Conservation (phyloP, 345 rosid species). For the Bretschneidera sinensis region DNA sequence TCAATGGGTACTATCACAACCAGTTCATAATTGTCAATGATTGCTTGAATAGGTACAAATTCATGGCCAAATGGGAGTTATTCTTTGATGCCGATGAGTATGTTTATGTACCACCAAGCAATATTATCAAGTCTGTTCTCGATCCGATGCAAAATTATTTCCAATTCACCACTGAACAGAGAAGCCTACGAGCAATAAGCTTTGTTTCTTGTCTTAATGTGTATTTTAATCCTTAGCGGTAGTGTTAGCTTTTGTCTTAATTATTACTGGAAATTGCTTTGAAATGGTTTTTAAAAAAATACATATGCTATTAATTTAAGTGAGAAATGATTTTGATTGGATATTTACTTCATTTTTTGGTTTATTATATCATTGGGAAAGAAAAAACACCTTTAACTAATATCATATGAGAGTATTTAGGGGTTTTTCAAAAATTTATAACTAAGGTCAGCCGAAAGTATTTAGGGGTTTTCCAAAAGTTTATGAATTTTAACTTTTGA, state of each 20-base stretch:
- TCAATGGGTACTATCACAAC: conserved; percentile 91
- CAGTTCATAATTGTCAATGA: conserved; percentile 93
- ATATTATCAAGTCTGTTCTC: conserved; percentile 48
- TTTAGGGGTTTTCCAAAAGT: no score
- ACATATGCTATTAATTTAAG: no score
- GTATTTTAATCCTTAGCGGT: no score
- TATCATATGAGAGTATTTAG: no score
- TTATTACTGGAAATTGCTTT: not conserved
- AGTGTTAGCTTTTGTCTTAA: not conserved
- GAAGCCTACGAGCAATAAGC: conserved; percentile 72
- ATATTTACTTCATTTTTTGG: no score
- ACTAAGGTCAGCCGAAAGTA: no score
- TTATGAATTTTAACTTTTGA: no score
- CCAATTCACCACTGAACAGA: conserved; percentile 79
- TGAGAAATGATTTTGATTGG: no score
- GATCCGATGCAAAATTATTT: conserved; percentile 53
- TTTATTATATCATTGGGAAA: no score
- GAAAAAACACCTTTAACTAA: no score
- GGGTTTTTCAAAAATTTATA: no score
- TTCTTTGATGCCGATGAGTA: conserved; percentile 90
- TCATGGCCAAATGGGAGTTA: conserved; percentile 79
- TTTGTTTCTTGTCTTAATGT: conserved; percentile 40
- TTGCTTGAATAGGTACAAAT: conserved; percentile 76
- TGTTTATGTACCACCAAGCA: conserved; percentile 51
- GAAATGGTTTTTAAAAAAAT: not conserved